Evolutionary conservation across 495 filamentous ascomycete species (phyloP).

Genomic region (Lasiosphaeria miniovina): DNA sequence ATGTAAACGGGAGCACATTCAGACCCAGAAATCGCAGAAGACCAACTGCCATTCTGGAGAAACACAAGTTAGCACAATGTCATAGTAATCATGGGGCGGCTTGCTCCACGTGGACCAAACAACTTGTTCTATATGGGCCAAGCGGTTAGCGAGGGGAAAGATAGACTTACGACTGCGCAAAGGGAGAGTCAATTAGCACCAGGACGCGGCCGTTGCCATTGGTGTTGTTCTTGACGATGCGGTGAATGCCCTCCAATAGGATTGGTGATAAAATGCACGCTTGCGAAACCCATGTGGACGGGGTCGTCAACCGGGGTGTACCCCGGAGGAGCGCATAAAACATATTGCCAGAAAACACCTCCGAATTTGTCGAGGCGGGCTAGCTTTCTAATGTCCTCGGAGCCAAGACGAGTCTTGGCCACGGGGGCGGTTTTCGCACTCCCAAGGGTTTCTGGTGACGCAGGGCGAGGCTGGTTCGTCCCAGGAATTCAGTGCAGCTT

Average conservation of each 20-base stretch:
- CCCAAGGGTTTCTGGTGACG: not conserved
- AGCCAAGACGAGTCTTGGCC: not conserved
- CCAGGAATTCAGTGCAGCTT: not conserved
- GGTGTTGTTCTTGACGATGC: not conserved
- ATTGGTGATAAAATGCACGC: not conserved
- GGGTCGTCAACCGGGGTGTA: not conserved
- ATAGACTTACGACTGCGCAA: not conserved
- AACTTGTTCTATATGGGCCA: not conserved
- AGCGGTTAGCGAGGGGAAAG: not conserved
- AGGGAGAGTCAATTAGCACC: not conserved
- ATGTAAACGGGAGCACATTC: not conserved
- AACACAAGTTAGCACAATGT: not conserved
- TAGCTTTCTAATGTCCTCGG: not conserved
- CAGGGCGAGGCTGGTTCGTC: not conserved
- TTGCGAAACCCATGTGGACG: not conserved
- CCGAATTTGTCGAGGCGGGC: not conserved
- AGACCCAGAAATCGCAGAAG: not conserved
- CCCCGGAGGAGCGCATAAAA: not conserved
- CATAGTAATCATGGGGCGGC: not conserved
- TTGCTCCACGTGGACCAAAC: no score
- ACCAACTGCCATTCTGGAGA: not conserved
- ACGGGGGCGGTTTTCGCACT: not conserved
- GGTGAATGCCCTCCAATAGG: not conserved
- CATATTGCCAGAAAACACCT: not conserved
- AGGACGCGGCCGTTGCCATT: not conserved